Base-by-base conservation (phyloP, 257 asterid genomes). In the Solanum sitiens region DNA sequence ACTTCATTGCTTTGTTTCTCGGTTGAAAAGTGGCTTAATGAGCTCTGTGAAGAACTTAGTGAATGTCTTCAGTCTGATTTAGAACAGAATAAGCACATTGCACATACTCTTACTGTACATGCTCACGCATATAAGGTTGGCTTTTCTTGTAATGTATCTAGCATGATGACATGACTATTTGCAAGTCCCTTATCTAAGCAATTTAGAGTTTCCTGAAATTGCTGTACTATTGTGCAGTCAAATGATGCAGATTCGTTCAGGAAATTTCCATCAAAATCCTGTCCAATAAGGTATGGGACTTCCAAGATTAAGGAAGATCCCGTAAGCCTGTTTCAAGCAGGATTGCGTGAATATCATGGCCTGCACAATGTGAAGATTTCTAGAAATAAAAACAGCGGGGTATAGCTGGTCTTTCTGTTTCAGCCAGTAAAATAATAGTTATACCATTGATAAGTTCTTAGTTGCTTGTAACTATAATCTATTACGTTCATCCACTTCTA, bases 221-320 rank as follows among this genome's bases (percentile, higher is more conserved):
- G 85, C 42, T 73, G 71, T 86, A 80, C 89, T 75, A 44, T 91
- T 86, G 80, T 87, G 90, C 89, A 97, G 99, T 76, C 86, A 86
- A 92, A 88, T 89, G 98, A 92, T 86, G 83, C 91, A 0, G 98
- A 95, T 88, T 95, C 98, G 77, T 88, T 90, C 40, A 94, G 91
- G 88, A 96, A 95, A 89, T 94, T 95, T 88, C 98, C 98, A 86
- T 96, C 99, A 30, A 95, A 94, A 90, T 96, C 99, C 67, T 93
- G 98, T 90, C 93, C 98, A 30, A 89, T 96, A 59, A 94, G 98
- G 88, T 94, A 94, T 88, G 98, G 98, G 89, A 85, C 90, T 83
- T 87, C 94, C 74, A 96, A 94, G 93, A 94, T 96, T 87, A 98
- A 95, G 93, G 98, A 95, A 91, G 98, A 96, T 90, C 93, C 98